Evolutionary conservation across 352 stramenopile species (phyloP), one percentile per base, ranked within the genome.

Genomic region (Phytophthora aleatoria): DNA sequence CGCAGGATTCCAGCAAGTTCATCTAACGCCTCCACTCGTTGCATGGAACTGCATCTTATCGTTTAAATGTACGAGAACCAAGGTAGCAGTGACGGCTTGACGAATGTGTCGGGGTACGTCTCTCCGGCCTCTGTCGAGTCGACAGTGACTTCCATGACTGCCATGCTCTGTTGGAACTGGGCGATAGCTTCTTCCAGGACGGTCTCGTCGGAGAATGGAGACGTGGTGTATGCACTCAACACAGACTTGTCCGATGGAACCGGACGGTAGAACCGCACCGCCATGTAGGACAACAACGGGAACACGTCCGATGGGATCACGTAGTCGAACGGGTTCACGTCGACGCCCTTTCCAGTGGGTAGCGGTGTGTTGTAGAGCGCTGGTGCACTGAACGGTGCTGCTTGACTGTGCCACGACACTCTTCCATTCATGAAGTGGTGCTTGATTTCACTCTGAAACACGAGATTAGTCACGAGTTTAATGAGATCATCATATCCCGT

Each of bases 81-180:
- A 0, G 66, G 55, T 31, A 74, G 33, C 26, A 70, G 31, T 13
- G 66, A 74, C 11, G 61, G 66, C 27, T 70, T 74, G 31, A 69
- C 41, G 33, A 63, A 69, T 8, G 12, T 54, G 16, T 95, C 55
- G 41, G 89, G 89, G 67, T 97, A 91, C 10, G 74, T 87, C 66
- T 97, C 89, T 13, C 77, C 92, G 64, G 95, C 96, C 57, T 97
- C 90, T 1, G 94, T 74, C 26, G 83, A 71, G 36, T 91, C 83
- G 16, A 73, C 38, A 9, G 38, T 64, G 20, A 20, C 20, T 20
- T 20, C 20, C 20, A 20, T 20, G 20, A 20, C 20, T 20, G 20
- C 20, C 20, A 77, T 69, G 11, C 33, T 30, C 15, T 58, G 26
- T 26, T 74, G 64, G 24, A 77, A 77, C 11, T 56, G 4, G 7